Evolutionary conservation across 2,329 filamentous ascomycete species (phyloP), one percentile per base, ranked within the genome.

Genomic region (Uncinocarpus reesii): DNA sequence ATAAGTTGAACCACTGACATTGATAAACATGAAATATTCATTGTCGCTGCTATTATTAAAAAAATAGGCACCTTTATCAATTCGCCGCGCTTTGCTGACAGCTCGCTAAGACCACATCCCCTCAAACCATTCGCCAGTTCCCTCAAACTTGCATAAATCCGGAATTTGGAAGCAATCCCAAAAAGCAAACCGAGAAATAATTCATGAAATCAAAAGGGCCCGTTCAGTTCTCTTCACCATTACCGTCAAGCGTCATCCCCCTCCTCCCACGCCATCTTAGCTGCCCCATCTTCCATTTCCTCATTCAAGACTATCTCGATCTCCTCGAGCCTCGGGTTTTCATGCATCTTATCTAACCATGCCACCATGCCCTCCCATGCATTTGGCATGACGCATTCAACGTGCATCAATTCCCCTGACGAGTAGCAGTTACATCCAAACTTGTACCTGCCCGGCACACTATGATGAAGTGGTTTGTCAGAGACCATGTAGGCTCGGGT

Each of bases 341-440:
- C 50, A 42, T 63, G 51, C 52, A 63, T 56, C 24, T 63, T 46
- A 52, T 61, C 66, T 29, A 88, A 69, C 73, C 81, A 88, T 32
- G 67, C 62, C 1, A 86, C 62, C 21, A 85, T 74, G 2, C 68
- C 62, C 10, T 60, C 56, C 53, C 78, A 74, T 0, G 76, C 74
- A 8, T 61, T 62, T 10, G 82, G 69, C 45, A 89, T 72, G 52
- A 86, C 74, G 31, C 71, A 69, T 62, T 93, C 85, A 6, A 68
- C 67, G 57, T 79, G 71, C 28, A 71, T 60, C 1, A 65, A 57
- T 52, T 84, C 78, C 2, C 82, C 82, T 1, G 81, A 76, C n/a
- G 82, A 81, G 63, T 83, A 83, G 52, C 80, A 75, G 3, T 83
- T 83, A 54, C 78, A 83, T 4, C 83, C 82, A 36, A 76, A 69